Base-by-base conservation (phyloP, 768 basidiomycete species). In the Daedalea quercina region DNA sequence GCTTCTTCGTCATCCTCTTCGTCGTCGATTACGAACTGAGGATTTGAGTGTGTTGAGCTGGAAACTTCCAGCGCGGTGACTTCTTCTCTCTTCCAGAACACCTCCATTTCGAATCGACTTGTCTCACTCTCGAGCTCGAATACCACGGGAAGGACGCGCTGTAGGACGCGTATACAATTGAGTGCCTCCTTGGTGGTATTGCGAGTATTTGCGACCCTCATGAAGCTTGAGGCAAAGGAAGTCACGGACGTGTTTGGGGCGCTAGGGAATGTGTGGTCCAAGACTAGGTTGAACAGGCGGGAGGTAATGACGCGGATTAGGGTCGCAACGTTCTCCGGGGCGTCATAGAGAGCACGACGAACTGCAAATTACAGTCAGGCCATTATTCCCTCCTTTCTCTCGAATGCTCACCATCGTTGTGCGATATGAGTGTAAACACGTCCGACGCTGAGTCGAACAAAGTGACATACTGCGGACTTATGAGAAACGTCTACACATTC, bases 1-100 rank as follows among this genome's bases (percentile, higher is more conserved):
- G n/a, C 61, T 3, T 65, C 65, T 17, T 65, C 64, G 0, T 67
- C 73, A 25, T 70, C 72, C 9, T 82, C 85, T 17, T 88, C 90
- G 58, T 93, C 90, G 57, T 92, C 91, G 34, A 95, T 93, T 15
- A 94, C 88, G 65, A 95, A 95, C 63, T 94, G 92, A 11, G 81
- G 71, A 51, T 70, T 65, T 37, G 61, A 55, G 4, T 50, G 47
- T 25, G 59, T 55, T 26, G 57, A 48, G 42, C 53, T 51, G 23
- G 53, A 63, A 17, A 47, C 51, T 23, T 65, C 60, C 17, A 59
- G 64, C 31, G 73, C 74, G 49, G 72, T 70, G 8, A 76, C 72
- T 54, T 79, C 79, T 50, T 77, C 74, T 60, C 73, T 81, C 66
- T 76, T 89, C 93, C 95, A 98, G 25, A 98, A 68, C 1, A 94